These are phyloP conservation scores for Carex cristatella DNA, from an alignment of 176 grass and related monocot species.

Conservation along the genomic window DNA sequence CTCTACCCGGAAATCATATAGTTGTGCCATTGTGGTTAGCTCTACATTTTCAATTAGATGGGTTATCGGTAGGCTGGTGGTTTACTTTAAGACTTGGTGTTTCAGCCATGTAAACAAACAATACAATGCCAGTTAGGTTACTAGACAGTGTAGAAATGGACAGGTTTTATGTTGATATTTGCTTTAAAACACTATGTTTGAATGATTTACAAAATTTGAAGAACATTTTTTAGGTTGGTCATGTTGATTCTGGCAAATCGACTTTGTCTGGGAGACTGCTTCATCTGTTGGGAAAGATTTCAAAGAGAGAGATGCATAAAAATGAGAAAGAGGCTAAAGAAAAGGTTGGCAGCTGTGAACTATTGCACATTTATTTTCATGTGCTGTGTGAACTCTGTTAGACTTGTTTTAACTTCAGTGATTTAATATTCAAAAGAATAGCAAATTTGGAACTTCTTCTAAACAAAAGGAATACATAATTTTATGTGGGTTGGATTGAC, in stretches of 20 bases:
- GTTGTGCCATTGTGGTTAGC: background rate
- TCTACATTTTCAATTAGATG: background rate
- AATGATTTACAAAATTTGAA: conserved; percentile 8
- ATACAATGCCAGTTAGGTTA: background rate
- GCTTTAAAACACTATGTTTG: conserved; percentile 20
- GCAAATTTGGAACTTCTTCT: background rate
- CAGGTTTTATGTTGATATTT: conserved; percentile 7
- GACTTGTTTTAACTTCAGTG: background rate
- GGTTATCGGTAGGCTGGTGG: background rate
- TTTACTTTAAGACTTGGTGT: background rate
- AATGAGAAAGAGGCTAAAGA: conserved; percentile 95
- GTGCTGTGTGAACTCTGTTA: background rate
- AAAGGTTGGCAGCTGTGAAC: conserved; percentile 41
- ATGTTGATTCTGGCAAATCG: conserved; percentile 99
- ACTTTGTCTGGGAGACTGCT: conserved; percentile 88
- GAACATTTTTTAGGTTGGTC: conserved; percentile 66
- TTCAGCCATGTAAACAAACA: background rate
- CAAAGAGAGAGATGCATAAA: conserved; percentile 94
- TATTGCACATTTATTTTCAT: background rate
- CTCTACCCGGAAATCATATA: background rate
- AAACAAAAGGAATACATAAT: background rate
- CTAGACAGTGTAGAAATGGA: conserved; percentile 3
- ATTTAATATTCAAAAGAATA: background rate
- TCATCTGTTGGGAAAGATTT: conserved; percentile 88
- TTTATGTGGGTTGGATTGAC: conserved; percentile 1